phyloP scores from a whole-genome alignment of 2,329 filamentous ascomycete species.

The Emericellopsis cladophorae region DNA sequence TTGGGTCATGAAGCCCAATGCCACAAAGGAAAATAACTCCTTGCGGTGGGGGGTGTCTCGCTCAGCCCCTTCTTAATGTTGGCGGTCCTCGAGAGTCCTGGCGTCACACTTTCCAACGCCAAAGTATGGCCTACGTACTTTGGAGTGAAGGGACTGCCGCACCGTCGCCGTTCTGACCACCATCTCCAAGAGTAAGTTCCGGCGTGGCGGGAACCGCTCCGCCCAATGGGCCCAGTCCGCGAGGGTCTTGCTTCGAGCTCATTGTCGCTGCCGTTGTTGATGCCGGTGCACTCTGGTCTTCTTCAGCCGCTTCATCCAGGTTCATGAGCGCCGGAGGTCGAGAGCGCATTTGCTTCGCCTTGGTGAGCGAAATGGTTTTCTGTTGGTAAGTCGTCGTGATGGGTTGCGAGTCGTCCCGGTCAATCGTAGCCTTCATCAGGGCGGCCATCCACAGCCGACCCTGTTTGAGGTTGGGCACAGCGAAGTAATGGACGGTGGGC shows the following conservation, averaged over 20 bases:
- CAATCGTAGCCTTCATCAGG: slow-evolving; percentile 96
- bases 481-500: slow-evolving; percentile 94
- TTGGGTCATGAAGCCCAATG: too few relatives aligned
- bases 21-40: too few relatives aligned
- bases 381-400: slow-evolving; percentile 92
- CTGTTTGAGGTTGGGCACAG: slow-evolving; percentile 78
- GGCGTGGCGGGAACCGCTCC: too few relatives aligned
- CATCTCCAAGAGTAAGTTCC: too few relatives aligned
- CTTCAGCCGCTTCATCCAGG: slow-evolving; percentile 30
- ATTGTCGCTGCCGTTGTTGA: too few relatives aligned
- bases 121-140: not conserved
- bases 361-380: slow-evolving; percentile 85
- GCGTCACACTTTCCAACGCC: not conserved
- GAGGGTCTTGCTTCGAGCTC: too few relatives aligned
- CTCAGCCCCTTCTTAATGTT: too few relatives aligned
- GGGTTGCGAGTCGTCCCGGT: slow-evolving; percentile 68
- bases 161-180: too few relatives aligned
- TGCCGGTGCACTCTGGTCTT: slow-evolving; percentile 10
- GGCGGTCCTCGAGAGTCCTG: not conserved
- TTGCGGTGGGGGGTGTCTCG: too few relatives aligned
- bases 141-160: not conserved
- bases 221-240: too few relatives aligned
- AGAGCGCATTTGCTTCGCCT: slow-evolving; percentile 78
- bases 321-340: slow-evolving; percentile 82
- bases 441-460: slow-evolving; percentile 97